phyloP scores from a whole-genome alignment of 106 monocot species.

The Xerophyta viscosa region DNA sequence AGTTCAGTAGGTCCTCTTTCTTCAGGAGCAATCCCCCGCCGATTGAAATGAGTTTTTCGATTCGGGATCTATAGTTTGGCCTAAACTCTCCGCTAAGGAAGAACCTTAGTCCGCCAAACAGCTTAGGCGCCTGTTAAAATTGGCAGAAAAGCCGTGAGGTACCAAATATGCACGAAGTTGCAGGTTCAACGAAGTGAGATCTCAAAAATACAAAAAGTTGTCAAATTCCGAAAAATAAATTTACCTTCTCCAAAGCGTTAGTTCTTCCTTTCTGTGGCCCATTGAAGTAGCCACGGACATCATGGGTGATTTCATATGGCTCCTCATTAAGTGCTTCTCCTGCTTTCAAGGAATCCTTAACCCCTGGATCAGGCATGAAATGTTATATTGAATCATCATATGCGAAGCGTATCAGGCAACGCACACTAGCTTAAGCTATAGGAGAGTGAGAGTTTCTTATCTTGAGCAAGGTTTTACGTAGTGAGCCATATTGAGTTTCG shows the following conservation, averaged over 20 bases:
- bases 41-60: conserved; percentile 34
- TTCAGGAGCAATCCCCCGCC: conserved; percentile 39
- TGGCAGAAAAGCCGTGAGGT: too few relatives aligned
- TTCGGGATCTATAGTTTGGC: conserved; percentile 31
- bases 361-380: conserved; percentile 31
- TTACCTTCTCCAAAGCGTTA: conserved; percentile 51
- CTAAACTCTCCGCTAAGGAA: conserved; percentile 32
- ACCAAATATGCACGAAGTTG: background rate
- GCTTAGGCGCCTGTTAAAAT: conserved; percentile 29
- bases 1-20: conserved; percentile 1
- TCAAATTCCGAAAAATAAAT: too few relatives aligned
- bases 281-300: conserved; percentile 69
- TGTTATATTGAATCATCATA: too few relatives aligned
- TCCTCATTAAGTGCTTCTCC: conserved; percentile 58
- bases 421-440: too few relatives aligned
- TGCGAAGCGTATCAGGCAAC: too few relatives aligned
- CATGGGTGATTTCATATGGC: conserved; percentile 66
- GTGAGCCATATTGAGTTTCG: too few relatives aligned
- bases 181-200: too few relatives aligned
- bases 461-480: too few relatives aligned
- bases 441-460: too few relatives aligned
- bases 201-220: too few relatives aligned
- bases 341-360: conserved; percentile 66
- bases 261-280: conserved; percentile 78
- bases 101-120: conserved; percentile 39